These are phyloP conservation scores for Epichloe hybrida DNA, from an alignment of 2,329 filamentous ascomycete genomes.

Conservation along the genomic window DNA sequence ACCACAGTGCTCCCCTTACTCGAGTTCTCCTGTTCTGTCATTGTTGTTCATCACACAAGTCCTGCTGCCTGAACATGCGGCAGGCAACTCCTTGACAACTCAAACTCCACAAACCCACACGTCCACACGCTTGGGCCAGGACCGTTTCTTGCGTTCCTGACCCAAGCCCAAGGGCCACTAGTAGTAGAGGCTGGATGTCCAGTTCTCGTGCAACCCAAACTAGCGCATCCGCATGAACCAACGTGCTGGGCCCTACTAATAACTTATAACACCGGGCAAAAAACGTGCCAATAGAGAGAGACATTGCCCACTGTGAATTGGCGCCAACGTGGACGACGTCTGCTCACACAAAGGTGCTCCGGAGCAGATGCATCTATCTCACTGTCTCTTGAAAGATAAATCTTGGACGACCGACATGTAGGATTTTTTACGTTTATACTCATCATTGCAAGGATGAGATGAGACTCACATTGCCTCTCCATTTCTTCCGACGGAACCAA, in stretches of 20 bases:
- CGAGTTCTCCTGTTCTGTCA: too few species aligned
- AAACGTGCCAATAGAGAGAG: constrained; percentile 2
- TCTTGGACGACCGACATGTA: too few species aligned
- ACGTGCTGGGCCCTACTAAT: constrained; percentile 3
- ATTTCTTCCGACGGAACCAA: not conserved
- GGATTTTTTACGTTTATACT: too few species aligned
- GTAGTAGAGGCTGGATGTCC: not conserved
- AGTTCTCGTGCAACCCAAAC: constrained; percentile 5
- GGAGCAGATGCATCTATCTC: too few species aligned
- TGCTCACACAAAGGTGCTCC: too few species aligned
- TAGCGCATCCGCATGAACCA: constrained; percentile 7
- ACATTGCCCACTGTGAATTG: too few species aligned
- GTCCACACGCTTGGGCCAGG: constrained; percentile 1
- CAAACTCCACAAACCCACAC: not conserved
- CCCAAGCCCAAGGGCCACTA: not conserved
- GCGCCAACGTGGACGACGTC: too few species aligned
- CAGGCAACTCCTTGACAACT: not conserved
- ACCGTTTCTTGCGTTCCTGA: not conserved
- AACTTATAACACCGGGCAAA: not conserved
- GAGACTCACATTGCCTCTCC: not conserved
- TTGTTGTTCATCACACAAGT: too few species aligned
- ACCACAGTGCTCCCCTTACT: too few species aligned
- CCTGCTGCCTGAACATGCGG: not conserved
- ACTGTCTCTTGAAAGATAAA: too few species aligned
- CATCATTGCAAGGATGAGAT: too few species aligned